phyloP scores from a whole-genome alignment of 768 basidiomycete species.

The Piloderma croceum region DNA sequence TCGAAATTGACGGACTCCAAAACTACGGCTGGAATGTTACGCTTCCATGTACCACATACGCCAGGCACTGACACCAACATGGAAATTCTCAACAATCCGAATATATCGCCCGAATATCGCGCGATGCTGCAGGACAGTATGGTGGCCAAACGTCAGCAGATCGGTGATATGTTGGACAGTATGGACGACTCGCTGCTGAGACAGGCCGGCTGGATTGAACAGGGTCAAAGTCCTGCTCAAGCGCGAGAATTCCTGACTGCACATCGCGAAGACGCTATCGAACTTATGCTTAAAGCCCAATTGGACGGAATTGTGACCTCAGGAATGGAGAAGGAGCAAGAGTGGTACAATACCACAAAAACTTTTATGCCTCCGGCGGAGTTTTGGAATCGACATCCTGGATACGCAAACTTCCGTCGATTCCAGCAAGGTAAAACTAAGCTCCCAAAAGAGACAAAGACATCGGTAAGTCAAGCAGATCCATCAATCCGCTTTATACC shows the following conservation, averaged over 20 bases:
- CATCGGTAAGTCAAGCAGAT: background rate
- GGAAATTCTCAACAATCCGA: background rate
- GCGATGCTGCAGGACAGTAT: background rate
- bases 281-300: background rate
- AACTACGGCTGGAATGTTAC: conserved; percentile 10
- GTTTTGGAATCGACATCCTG: conserved; percentile 18
- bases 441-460: background rate
- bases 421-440: conserved; percentile 2
- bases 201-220: background rate
- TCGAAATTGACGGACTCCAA: conserved; percentile 4
- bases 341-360: conserved; percentile 19
- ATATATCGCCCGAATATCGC: background rate
- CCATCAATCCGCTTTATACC: background rate
- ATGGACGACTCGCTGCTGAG: background rate
- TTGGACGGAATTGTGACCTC: background rate
- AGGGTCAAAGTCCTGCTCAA: background rate
- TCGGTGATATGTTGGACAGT: background rate
- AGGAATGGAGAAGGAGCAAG: conserved; percentile 10
- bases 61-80: background rate
- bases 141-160: background rate
- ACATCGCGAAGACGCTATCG: background rate
- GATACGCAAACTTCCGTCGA: conserved; percentile 15
- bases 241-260: background rate
- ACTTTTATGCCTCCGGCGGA: conserved; percentile 20
- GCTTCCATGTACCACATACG: background rate